Conservation (phyloP, 2,329 filamentous ascomycete genomes). For the Alternaria sp. region DNA sequence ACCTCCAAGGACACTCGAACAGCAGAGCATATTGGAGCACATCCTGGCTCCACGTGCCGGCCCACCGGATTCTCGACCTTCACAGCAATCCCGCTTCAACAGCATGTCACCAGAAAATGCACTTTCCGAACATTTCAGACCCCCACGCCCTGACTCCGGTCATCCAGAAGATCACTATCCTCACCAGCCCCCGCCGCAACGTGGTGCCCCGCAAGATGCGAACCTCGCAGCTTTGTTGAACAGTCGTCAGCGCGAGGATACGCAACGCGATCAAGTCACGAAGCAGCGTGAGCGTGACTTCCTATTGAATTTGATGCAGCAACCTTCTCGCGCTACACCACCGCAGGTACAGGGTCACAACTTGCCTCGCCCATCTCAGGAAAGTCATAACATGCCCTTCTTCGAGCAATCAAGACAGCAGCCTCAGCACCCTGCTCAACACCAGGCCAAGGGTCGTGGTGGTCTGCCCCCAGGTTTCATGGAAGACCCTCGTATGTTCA, state of each 20-base stretch:
- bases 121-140: conserved; percentile 38
- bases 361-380: conserved; percentile 44
- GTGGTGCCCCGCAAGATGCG: conserved; percentile 42
- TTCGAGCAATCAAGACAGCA: conserved; percentile 44
- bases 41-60: conserved; percentile 43
- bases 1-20: conserved; percentile 40
- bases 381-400: conserved; percentile 42
- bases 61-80: conserved; percentile 36
- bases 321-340: conserved; percentile 49
- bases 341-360: conserved; percentile 43
- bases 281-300: conserved; percentile 77
- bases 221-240: conserved; percentile 47
- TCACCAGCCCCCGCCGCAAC: conserved; percentile 38
- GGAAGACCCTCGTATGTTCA: conserved; percentile 44
- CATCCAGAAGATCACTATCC: conserved; percentile 40
- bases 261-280: conserved; percentile 48
- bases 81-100: conserved; percentile 41
- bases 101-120: conserved; percentile 45
- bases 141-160: conserved; percentile 40
- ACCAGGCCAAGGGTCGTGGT: conserved; percentile 43
- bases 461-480: conserved; percentile 48
- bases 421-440: conserved; percentile 37
- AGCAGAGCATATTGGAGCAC: conserved; percentile 46
- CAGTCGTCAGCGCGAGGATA: conserved; percentile 47
- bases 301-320: conserved; percentile 82